Conservation (phyloP, 192 early-diverging fungal genomes). For the Phlyctochytrium bullatum region DNA sequence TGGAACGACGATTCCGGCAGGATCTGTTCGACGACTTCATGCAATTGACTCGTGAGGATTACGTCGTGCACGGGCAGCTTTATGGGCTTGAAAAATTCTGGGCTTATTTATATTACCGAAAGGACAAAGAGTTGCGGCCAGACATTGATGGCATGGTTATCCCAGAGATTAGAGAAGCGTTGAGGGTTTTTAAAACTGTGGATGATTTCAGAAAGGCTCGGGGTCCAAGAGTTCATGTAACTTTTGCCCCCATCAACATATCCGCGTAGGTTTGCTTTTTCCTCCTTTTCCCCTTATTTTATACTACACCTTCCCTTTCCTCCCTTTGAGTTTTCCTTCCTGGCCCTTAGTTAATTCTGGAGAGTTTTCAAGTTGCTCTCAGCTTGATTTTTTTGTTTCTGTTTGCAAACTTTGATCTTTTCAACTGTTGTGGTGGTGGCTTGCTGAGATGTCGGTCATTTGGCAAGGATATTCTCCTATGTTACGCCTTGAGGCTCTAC, state of each 20-base stretch:
- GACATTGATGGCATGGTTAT: slow-evolving; percentile 38
- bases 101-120: slow-evolving; percentile 88
- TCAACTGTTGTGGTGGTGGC: too few relatives aligned
- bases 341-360: too few relatives aligned
- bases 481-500: too few relatives aligned
- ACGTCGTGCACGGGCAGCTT: slow-evolving; percentile 46
- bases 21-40: slow-evolving; percentile 90
- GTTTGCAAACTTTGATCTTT: too few relatives aligned
- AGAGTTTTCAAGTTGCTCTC: too few relatives aligned
- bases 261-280: background rate
- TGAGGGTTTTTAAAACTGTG: slow-evolving; percentile 18
- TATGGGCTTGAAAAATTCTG: slow-evolving; percentile 97
- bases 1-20: slow-evolving; percentile 83
- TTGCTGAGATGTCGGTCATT: too few relatives aligned
- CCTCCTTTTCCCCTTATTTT: too few relatives aligned
- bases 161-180: slow-evolving; percentile 25
- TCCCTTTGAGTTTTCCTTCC: too few relatives aligned
- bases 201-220: slow-evolving; percentile 27
- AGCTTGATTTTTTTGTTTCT: too few relatives aligned
- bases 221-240: background rate
- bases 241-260: background rate
- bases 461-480: too few relatives aligned
- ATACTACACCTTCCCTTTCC: too few relatives aligned
- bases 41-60: slow-evolving; percentile 74
- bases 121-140: slow-evolving; percentile 64